Evolutionary conservation across 352 stramenopile species (phyloP).

Genomic region (Pythium vanterpoolii): DNA sequence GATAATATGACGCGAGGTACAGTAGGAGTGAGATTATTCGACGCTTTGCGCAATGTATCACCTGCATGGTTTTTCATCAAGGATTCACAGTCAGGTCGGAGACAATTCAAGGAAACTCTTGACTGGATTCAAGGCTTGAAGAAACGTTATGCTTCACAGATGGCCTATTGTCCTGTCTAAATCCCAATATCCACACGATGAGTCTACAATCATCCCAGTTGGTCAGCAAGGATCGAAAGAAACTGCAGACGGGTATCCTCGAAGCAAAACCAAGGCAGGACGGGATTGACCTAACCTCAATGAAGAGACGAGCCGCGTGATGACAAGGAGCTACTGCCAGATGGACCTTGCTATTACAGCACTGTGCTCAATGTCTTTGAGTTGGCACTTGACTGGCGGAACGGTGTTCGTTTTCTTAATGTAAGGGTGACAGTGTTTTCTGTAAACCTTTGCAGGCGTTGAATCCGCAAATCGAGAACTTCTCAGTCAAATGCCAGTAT

Average conservation of each 20-base stretch:
- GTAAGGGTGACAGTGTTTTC: too few species aligned
- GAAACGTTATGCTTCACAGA: constrained; percentile 7
- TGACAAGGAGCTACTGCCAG: too few species aligned
- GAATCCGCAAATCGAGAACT: too few species aligned
- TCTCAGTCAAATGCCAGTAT: too few species aligned
- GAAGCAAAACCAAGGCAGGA: not conserved
- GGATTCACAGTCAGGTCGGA: not conserved
- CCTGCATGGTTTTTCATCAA: constrained; percentile 5
- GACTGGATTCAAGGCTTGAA: constrained; percentile 19
- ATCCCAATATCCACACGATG: not conserved
- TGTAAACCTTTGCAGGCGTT: too few species aligned
- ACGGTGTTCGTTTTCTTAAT: too few species aligned
- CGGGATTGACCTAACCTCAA: constrained; percentile 7
- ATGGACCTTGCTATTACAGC: too few species aligned
- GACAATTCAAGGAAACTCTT: constrained; percentile 19
- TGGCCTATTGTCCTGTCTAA: constrained; percentile 23
- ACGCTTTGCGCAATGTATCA: not conserved
- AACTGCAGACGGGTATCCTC: constrained; percentile 2
- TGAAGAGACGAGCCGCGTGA: constrained; percentile 18
- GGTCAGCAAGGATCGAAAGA: constrained; percentile 21
- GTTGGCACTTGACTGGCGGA: too few species aligned
- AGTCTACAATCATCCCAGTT: not conserved
- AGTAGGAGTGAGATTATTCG: not conserved
- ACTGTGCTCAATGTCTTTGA: too few species aligned
- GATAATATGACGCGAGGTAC: not conserved